These are phyloP conservation scores for Microstegium vimineum DNA, from an alignment of 176 grass and related monocot genomes.

Conservation along the genomic window DNA sequence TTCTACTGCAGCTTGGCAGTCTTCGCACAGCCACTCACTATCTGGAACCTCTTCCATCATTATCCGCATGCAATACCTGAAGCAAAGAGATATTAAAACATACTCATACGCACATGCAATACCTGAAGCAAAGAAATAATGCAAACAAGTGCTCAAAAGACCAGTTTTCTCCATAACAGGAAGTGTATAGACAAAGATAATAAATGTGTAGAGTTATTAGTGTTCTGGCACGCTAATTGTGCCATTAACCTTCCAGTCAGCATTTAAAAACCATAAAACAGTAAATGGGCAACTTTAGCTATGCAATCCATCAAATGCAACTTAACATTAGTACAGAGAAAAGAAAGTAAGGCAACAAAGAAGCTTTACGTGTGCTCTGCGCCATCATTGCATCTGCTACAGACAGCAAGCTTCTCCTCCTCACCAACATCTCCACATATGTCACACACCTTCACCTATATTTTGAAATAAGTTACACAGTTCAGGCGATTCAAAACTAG, in stretches of 20 bases:
- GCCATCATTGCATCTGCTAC: conserved; percentile 88
- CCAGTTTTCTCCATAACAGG: not conserved
- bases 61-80: conserved; percentile 86
- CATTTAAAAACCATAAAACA: conserved; percentile 7
- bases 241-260: not conserved
- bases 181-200: not conserved
- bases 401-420: conserved; percentile 80
- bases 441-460: conserved; percentile 94
- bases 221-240: not conserved
- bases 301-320: not conserved
- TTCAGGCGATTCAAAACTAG: conserved; percentile 12
- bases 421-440: conserved; percentile 91
- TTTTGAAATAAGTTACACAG: conserved; percentile 25
- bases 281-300: not conserved
- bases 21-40: conserved; percentile 90
- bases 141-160: not conserved
- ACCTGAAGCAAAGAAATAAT: not conserved
- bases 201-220: conserved; percentile 6
- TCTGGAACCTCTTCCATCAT: conserved; percentile 80
- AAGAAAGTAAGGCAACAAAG: conserved; percentile 1
- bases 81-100: conserved; percentile 28
- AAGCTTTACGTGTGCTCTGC: conserved; percentile 90
- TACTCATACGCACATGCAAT: not conserved
- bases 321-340: not conserved
- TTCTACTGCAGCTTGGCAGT: conserved; percentile 64